These are phyloP conservation scores for Fusarium nurragi DNA, from an alignment of 2,329 filamentous ascomycete genomes.

Conservation along the genomic window DNA sequence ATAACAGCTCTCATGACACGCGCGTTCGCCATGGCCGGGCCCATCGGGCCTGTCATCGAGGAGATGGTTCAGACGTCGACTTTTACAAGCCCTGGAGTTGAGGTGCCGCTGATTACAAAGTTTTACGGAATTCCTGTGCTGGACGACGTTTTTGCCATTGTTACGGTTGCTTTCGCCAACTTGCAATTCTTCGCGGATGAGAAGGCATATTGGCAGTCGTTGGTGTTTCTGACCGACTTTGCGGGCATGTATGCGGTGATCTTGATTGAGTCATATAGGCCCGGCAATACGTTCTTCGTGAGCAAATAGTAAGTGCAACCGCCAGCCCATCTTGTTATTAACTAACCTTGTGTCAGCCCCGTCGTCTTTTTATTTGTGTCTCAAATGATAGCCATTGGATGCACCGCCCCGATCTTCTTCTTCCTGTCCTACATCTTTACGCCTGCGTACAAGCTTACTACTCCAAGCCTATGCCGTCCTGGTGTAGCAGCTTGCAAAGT, in stretches of 20 bases:
- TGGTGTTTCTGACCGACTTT: constrained; percentile 45
- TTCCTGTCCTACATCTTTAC: constrained; percentile 37
- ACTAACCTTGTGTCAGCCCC: constrained; percentile 21
- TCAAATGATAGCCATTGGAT: constrained; percentile 39
- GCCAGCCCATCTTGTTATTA: fast-evolving
- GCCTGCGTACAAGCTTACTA: constrained; percentile 25
- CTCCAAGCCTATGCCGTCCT: constrained; percentile 11
- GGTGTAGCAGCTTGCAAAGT: constrained; percentile 16
- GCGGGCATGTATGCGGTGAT: constrained; percentile 43
- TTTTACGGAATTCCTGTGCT: constrained; percentile 39
- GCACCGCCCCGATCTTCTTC: constrained; percentile 38
- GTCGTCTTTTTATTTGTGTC: constrained; percentile 31
- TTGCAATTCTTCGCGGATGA: constrained; percentile 39
- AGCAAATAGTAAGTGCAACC: constrained; percentile 38
- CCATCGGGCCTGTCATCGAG: constrained; percentile 22
- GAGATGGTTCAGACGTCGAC: constrained; percentile 2
- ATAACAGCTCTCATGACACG: constrained; percentile 33
- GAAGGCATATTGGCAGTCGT: constrained; percentile 41
- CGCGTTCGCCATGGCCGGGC: constrained; percentile 34
- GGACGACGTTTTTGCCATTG: constrained; percentile 34
- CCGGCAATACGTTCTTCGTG: constrained; percentile 19
- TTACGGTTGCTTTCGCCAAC: constrained; percentile 37
- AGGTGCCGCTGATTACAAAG: constrained; percentile 12
- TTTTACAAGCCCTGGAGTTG: constrained; percentile 6
- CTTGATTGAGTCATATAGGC: constrained; percentile 39